These are phyloP conservation scores for Eruca vesicaria DNA, from an alignment of 441 rosid genomes.

Conservation along the genomic window DNA sequence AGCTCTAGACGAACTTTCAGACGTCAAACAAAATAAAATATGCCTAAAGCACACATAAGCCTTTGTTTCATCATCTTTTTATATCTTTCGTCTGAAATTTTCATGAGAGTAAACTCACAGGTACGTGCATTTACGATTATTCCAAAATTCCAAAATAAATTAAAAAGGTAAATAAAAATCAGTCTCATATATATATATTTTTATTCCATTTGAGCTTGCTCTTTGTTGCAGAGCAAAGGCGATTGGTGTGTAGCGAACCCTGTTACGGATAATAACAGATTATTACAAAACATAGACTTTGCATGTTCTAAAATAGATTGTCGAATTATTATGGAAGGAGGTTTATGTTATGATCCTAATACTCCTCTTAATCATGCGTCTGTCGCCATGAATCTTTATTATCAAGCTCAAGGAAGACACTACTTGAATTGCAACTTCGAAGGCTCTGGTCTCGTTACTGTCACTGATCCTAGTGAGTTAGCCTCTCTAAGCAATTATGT, in stretches of 20 bases:
- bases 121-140: background rate
- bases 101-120: conserved; percentile 2
- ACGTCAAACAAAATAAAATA: conserved; percentile 8
- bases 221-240: conserved; percentile 1
- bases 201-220: background rate
- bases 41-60: conserved; percentile 12
- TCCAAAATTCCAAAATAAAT: background rate
- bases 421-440: background rate
- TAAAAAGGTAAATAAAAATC: background rate
- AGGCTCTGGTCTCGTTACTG: conserved; percentile 13
- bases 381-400: conserved; percentile 25
- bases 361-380: conserved; percentile 13
- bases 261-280: background rate
- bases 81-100: conserved; percentile 4
- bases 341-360: conserved; percentile 6
- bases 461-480: conserved; percentile 33
- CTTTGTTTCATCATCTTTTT: conserved; percentile 20
- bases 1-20: background rate
- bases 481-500: background rate
- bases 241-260: conserved; percentile 30
- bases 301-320: conserved; percentile 20
- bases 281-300: background rate
- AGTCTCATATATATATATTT: background rate
- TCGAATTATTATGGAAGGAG: conserved; percentile 1
- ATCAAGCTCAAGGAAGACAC: conserved; percentile 23